Evolutionary conservation across 1,139 yeast genomes (phyloP).

Genomic region (Yamadazyma sp.): DNA sequence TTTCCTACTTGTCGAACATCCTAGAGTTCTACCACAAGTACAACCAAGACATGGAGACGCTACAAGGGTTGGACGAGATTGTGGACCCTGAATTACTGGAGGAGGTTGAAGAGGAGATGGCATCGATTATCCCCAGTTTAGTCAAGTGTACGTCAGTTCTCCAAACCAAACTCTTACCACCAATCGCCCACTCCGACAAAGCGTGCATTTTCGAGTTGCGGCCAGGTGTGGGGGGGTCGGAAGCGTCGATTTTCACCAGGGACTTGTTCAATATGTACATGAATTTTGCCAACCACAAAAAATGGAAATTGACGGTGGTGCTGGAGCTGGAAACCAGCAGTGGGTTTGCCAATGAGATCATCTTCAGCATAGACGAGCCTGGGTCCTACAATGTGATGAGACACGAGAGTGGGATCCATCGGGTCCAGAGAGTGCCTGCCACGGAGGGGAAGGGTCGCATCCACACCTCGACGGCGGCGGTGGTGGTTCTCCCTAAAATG

Average conservation of each 20-base stretch:
- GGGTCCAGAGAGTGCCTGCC: conserved; percentile 92
- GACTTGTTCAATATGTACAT: conserved; percentile 82
- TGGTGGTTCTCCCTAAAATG: conserved; percentile 86
- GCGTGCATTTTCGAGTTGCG: conserved; percentile 82
- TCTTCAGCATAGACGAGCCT: conserved; percentile 68
- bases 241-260: conserved; percentile 82
- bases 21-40: conserved; percentile 55
- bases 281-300: conserved; percentile 60
- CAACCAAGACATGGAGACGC: conserved; percentile 32
- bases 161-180: conserved; percentile 65
- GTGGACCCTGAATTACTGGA: conserved; percentile 24
- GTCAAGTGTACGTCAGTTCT: conserved; percentile 42
- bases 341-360: conserved; percentile 66
- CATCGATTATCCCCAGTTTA: conserved; percentile 36
- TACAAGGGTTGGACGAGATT: conserved; percentile 38
- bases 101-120: conserved; percentile 29
- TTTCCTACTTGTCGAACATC: conserved; percentile 55
- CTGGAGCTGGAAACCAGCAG: conserved; percentile 68
- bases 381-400: conserved; percentile 75
- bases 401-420: conserved; percentile 92
- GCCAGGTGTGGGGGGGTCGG: conserved; percentile 97
- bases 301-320: conserved; percentile 67
- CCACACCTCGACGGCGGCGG: conserved; percentile 96
- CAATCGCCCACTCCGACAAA: conserved; percentile 72
- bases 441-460: conserved; percentile 93